Percentiles rank a stretch among this genome's conserved stretches.
These are phyloP conservation scores for Gossypium anomalum DNA, from an alignment of 345 rosid species.

Conservation along the genomic window DNA sequence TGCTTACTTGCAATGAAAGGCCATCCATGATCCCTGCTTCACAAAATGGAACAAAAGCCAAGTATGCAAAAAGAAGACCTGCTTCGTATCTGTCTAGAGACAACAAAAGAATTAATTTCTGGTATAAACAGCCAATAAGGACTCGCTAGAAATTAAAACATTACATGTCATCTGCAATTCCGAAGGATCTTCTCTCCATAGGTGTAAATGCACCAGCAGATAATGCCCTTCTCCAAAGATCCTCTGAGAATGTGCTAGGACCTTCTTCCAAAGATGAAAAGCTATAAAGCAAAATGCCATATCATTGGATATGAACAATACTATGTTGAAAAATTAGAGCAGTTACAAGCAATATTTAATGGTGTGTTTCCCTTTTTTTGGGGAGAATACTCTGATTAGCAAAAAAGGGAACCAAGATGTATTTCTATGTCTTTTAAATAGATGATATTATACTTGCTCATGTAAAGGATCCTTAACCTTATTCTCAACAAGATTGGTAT, in stretches of 20 bases:
- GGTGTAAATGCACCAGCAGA: constrained; percentile 69
- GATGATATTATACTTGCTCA: background rate
- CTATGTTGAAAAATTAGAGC: constrained; percentile 2
- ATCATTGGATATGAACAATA: constrained; percentile 14
- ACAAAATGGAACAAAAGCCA: constrained; percentile 91
- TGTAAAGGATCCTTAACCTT: background rate
- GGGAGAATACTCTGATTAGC: background rate
- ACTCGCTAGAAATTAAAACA: constrained; percentile 10
- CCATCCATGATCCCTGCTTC: constrained; percentile 79
- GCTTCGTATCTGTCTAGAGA: constrained; percentile 69
- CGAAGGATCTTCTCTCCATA: constrained; percentile 81
- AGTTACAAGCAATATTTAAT: background rate
- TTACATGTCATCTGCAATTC: constrained; percentile 96
- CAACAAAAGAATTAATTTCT: constrained; percentile 14
- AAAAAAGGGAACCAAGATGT: background rate
- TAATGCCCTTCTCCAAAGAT: constrained; percentile 90
- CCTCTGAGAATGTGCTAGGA: constrained; percentile 53
- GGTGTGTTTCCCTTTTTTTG: too few species aligned
- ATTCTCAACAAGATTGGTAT: constrained; percentile 5
- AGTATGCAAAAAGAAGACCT: constrained; percentile 88
- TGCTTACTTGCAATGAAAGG: constrained; percentile 78
- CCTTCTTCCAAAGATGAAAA: constrained; percentile 53
- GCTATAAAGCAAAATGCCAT: constrained; percentile 30
- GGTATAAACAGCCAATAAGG: background rate
- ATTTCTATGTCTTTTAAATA: background rate